These are phyloP conservation scores for Paramecium primaurelia DNA, from an alignment of 73 alveolate genomes.

Conservation along the genomic window DNA sequence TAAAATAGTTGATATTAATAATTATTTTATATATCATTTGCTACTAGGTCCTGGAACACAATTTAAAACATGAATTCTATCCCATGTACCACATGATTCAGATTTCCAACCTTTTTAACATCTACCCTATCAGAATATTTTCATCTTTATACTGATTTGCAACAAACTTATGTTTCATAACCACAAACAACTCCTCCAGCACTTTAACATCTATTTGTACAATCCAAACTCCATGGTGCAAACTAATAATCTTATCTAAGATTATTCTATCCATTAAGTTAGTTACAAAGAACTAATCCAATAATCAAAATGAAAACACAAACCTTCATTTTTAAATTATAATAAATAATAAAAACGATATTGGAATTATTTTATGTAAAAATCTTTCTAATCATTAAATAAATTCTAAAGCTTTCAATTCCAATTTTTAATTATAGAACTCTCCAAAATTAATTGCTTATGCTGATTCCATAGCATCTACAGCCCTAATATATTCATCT, in stretches of 20 bases:
- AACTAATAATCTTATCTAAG: slow-evolving; percentile 36
- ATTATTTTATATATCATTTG: background rate
- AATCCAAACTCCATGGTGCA: slow-evolving; percentile 44
- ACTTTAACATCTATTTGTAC: slow-evolving; percentile 29
- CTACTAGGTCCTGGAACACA: slow-evolving; percentile 44
- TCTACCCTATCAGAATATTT: background rate
- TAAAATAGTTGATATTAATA: background rate
- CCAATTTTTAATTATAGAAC: background rate
- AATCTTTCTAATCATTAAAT: background rate
- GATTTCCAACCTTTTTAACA: slow-evolving; percentile 35
- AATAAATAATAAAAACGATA: slow-evolving; percentile 1
- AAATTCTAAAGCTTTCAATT: background rate
- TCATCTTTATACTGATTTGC: background rate
- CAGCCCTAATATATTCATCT: background rate
- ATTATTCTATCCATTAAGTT: slow-evolving; percentile 15
- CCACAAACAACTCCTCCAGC: slow-evolving; percentile 49
- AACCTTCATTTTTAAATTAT: background rate
- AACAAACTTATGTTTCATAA: slow-evolving; percentile 29
- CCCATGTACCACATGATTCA: background rate
- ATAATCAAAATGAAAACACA: background rate
- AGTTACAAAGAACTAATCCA: background rate
- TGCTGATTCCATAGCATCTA: background rate
- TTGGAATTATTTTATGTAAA: background rate
- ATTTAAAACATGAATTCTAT: background rate
- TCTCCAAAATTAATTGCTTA: background rate